Percentiles rank a stretch among this genome's conserved stretches.
phyloP scores from a whole-genome alignment of 495 filamentous ascomycete species.

The Xylaria palmicola region DNA sequence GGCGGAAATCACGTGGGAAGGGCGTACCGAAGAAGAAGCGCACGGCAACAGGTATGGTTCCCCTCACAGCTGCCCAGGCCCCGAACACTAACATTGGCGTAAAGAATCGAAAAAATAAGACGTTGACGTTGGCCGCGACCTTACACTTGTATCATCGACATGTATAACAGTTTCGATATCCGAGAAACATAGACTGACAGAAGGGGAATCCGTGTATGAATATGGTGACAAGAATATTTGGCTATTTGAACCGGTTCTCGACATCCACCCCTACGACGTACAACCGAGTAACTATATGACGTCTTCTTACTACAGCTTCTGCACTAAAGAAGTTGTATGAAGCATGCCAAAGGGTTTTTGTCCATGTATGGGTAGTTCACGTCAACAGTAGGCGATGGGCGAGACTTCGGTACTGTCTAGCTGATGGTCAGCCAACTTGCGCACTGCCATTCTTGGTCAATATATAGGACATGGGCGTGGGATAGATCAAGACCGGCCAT shows the following conservation, averaged over 20 bases:
- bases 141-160: conserved; percentile 1
- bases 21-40: conserved; percentile 89
- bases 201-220: background rate
- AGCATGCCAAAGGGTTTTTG: too few relatives aligned
- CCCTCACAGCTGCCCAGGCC: background rate
- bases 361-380: background rate
- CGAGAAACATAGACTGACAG: conserved; percentile 18
- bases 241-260: background rate
- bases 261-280: background rate
- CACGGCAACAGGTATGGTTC: conserved; percentile 59
- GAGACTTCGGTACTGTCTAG: background rate
- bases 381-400: background rate
- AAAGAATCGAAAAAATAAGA: conserved; percentile 9
- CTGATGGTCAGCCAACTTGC: background rate
- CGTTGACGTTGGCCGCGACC: background rate
- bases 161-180: conserved; percentile 9
- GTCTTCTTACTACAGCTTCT: background rate
- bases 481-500: background rate
- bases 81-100: background rate
- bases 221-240: background rate
- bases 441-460: background rate
- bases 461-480: background rate
- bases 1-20: conserved; percentile 78
- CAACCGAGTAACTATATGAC: background rate
- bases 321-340: too few relatives aligned